Conservation (phyloP, 495 filamentous ascomycete genomes). For the Pseudotulostoma volvatum region DNA sequence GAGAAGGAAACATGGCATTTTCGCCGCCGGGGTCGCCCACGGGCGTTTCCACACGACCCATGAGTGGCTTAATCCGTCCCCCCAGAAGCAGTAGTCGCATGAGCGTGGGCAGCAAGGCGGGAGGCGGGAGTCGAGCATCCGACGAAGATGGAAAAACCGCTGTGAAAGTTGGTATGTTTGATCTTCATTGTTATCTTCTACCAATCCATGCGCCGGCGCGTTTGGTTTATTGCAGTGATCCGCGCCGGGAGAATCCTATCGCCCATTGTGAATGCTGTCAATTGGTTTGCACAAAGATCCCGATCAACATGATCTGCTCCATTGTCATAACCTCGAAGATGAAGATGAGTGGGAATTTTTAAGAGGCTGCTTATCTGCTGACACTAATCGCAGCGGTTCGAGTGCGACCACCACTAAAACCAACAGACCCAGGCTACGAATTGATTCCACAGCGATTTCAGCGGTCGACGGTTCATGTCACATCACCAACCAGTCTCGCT, state of each 20-base stretch:
- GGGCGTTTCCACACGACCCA: constrained; percentile 44
- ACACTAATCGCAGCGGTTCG: constrained; percentile 53
- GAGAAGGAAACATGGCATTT: constrained; percentile 30
- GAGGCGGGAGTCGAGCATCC: constrained; percentile 72
- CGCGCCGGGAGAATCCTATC: too few species aligned
- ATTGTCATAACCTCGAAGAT: too few species aligned
- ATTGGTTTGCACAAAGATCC: too few species aligned
- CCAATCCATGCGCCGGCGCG: too few species aligned
- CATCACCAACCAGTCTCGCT: constrained; percentile 63
- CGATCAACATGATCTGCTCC: too few species aligned
- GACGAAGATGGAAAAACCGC: constrained; percentile 90
- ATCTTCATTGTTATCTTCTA: too few species aligned
- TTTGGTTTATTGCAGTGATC: too few species aligned
- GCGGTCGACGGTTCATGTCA: constrained; percentile 79
- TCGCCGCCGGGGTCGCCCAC: constrained; percentile 46
- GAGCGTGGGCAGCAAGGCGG: constrained; percentile 68
- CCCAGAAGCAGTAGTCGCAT: constrained; percentile 75
- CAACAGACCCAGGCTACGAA: constrained; percentile 80
- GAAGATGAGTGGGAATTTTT: constrained; percentile 93
- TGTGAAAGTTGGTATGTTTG: constrained; percentile 93
- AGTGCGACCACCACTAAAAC: constrained; percentile 73
- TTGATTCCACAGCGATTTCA: constrained; percentile 93
- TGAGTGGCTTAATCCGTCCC: constrained; percentile 74
- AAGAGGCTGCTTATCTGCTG: constrained; percentile 76
- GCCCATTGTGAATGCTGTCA: too few species aligned